Evolutionary conservation across 2,329 filamentous ascomycete species (phyloP).

Genomic region (Mycosphaerella arachidis): DNA sequence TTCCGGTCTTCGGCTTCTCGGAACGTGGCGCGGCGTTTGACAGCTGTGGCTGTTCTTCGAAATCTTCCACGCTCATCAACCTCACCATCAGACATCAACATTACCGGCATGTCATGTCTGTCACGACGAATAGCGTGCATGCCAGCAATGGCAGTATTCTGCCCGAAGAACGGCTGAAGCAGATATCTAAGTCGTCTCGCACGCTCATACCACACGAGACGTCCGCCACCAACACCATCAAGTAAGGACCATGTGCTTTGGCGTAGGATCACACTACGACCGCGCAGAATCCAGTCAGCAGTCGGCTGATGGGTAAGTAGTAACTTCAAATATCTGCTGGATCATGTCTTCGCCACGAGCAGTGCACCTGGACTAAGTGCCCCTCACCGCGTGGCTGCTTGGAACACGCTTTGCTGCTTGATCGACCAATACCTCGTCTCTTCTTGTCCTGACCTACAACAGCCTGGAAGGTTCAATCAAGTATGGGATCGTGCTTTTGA

Average conservation of each 20-base stretch:
- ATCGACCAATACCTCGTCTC: conserved; percentile 39
- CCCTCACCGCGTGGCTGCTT: conserved; percentile 44
- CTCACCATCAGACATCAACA: neutral
- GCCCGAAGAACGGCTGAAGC: conserved; percentile 11
- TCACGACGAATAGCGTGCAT: neutral
- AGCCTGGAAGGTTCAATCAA: conserved; percentile 32
- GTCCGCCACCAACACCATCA: conserved; percentile 4
- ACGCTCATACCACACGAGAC: conserved; percentile 10
- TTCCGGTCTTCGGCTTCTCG: neutral
- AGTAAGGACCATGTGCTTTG: conserved; percentile 19
- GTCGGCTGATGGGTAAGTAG: conserved; percentile 25
- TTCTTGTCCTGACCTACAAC: conserved; percentile 20
- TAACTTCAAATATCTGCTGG: conserved; percentile 16
- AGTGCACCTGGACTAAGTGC: conserved; percentile 19
- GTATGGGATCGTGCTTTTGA: conserved; percentile 39
- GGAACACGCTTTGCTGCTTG: conserved; percentile 44
- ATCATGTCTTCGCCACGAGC: conserved; percentile 21
- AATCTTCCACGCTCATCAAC: neutral
- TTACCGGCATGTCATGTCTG: neutral
- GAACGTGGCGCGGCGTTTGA: neutral
- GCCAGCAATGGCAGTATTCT: conserved; percentile 4
- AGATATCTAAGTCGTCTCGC: conserved; percentile 18
- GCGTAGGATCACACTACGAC: neutral
- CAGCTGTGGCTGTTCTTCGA: neutral
- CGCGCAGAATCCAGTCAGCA: neutral